These are phyloP conservation scores for Loxodes magnus DNA, from an alignment of 73 alveolate species.

Conservation along the genomic window DNA sequence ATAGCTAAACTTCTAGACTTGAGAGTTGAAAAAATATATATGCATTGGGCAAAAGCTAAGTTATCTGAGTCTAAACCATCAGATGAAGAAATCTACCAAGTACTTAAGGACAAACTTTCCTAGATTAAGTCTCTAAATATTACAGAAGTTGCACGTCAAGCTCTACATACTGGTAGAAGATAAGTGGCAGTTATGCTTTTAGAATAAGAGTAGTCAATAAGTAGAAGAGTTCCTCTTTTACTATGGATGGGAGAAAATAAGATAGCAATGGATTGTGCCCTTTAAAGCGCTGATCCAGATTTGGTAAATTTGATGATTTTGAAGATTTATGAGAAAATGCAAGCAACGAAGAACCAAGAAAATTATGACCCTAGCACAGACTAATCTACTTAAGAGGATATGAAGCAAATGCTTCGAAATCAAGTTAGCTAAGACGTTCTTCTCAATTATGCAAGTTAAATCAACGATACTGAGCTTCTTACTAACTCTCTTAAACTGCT, in stretches of 20 bases:
- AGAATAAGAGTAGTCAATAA: slow-evolving; percentile 26
- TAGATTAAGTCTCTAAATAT: slow-evolving; percentile 26
- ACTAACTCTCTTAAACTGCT: neutral
- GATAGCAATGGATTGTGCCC: slow-evolving; percentile 27
- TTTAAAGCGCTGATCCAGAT: slow-evolving; percentile 29
- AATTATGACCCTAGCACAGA: neutral
- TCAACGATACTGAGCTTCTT: neutral
- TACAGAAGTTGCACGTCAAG: slow-evolving; percentile 30
- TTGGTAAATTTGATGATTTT: slow-evolving; percentile 23
- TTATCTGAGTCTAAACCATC: slow-evolving; percentile 8
- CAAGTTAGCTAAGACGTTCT: neutral
- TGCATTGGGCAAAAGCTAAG: slow-evolving; percentile 44
- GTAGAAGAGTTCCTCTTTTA: slow-evolving; percentile 35
- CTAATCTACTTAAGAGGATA: neutral
- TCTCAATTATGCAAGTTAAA: slow-evolving; percentile 1
- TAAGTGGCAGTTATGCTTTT: slow-evolving; percentile 27
- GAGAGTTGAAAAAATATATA: slow-evolving; percentile 20
- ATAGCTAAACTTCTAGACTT: slow-evolving; percentile 21
- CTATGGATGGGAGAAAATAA: slow-evolving; percentile 42
- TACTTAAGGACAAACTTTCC: slow-evolving; percentile 17
- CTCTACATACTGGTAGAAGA: slow-evolving; percentile 30
- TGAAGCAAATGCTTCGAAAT: neutral
- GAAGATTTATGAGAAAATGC: slow-evolving; percentile 12
- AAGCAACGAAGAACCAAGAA: neutral
- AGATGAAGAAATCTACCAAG: slow-evolving; percentile 24